Base-by-base conservation (phyloP, 2,329 filamentous ascomycete species). In the Aureobasidium sp. region DNA sequence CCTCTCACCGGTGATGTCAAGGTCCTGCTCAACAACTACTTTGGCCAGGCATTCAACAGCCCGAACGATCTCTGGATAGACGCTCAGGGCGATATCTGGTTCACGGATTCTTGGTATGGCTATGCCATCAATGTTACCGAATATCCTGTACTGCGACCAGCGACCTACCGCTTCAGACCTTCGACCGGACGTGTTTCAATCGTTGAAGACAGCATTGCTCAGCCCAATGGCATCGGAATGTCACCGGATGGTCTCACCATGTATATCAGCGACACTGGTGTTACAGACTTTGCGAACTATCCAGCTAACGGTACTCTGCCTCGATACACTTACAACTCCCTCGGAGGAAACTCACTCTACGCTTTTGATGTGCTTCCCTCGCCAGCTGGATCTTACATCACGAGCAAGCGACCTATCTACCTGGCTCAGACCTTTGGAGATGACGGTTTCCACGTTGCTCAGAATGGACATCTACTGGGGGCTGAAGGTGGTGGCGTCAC, bases 181-280 rank as follows among this genome's bases (percentile, higher is more conserved):
- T 60, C 59, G 3, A 78, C 77, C 0, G 76, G 76, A 5, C 70
- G 71, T 9, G 72, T 78, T 5, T 66, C 67, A 1, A 72, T 78
- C 3, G 71, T 79, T 16, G 77, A 77, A 2, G 73, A 75, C 63
- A 73, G 70, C 21, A 72, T 79, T 57, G 67, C 67, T 16, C 71
- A 78, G 57, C 72, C 74, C 32, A 80, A 80, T 62, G 77, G 78
- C 11, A 72, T 80, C 8, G 76, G 75, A n/a, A 74, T 80, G 61
- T 74, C 70, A 1, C 77, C 77, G 0, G 76, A 79, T 61, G 65
- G 72, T 21, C 75, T 74, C 29, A 75, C 73, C 5, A 65, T 80
- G n/a, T 80, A 80, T 63, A 75, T 80, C 32, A 73, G 72, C 53
- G 77, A 79, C 63, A 78, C 76, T 9, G 69, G 69, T 13, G 55